A percentile compares a stretch with the other conserved stretches of the same genome.
These are phyloP conservation scores for Plasmodium sp. DNA, from an alignment of 169 alveolate species.

Conservation along the genomic window DNA sequence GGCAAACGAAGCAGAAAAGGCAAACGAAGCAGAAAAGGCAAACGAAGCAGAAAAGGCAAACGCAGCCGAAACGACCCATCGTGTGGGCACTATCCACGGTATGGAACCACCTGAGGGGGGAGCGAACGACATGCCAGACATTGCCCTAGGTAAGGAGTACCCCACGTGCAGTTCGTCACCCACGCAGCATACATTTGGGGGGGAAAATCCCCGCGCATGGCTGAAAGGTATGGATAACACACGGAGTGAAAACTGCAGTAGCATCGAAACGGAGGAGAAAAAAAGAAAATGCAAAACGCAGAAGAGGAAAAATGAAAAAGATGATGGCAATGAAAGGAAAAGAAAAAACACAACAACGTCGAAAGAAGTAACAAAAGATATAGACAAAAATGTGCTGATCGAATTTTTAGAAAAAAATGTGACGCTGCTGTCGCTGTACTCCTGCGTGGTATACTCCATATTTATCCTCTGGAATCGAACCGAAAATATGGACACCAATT, in stretches of 20 bases:
- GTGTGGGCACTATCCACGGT: neutral
- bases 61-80: neutral
- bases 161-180: no score
- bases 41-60: neutral
- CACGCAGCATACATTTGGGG: no score
- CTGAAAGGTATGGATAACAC: neutral
- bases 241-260: neutral
- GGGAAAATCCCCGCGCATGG: neutral
- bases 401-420: conserved; percentile 55
- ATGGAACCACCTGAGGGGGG: neutral
- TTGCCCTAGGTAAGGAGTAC: no score
- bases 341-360: neutral
- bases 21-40: neutral
- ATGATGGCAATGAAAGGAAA: neutral
- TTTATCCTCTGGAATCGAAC: conserved; percentile 26
- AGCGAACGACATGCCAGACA: no score
- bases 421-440: conserved; percentile 20
- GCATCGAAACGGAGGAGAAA: neutral
- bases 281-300: neutral
- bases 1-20: neutral
- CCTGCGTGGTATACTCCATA: conserved; percentile 49
- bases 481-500: conserved; percentile 48
- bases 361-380: neutral
- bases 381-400: conserved; percentile 1
- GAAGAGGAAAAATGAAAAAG: neutral